Percentiles rank a stretch among this genome's conserved stretches.
These are phyloP conservation scores for Filobasidium floriforme DNA, from an alignment of 768 basidiomycete genomes.

Conservation along the genomic window DNA sequence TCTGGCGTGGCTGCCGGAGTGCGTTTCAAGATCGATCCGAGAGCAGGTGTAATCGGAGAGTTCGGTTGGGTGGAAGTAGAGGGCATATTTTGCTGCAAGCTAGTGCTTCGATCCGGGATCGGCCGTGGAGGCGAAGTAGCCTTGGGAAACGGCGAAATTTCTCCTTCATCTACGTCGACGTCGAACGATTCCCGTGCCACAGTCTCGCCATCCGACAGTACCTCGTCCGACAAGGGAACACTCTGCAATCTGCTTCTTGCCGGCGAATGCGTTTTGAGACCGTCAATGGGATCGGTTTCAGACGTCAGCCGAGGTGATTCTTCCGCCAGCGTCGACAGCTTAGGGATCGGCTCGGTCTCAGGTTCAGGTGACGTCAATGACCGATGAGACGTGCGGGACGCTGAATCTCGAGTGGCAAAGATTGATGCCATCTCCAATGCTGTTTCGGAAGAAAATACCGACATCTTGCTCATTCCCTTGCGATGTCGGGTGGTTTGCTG, in stretches of 20 bases:
- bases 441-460: not conserved
- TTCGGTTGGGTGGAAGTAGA: not conserved
- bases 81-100: not conserved
- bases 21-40: not conserved
- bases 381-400: not conserved
- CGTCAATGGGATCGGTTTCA: too few relatives aligned
- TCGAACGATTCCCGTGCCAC: too few relatives aligned
- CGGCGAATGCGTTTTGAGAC: too few relatives aligned
- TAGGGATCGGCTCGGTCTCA: not conserved
- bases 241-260: not conserved
- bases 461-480: constrained; percentile 2
- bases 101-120: not conserved
- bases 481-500: not conserved
- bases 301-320: not conserved
- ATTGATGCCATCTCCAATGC: constrained; percentile 6
- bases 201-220: not conserved
- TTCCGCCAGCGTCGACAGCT: not conserved
- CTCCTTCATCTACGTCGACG: not conserved
- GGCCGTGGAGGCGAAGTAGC: not conserved
- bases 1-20: not conserved
- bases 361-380: not conserved
- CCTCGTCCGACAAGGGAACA: not conserved
- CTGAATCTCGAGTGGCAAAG: constrained; percentile 3
- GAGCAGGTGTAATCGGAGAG: not conserved
- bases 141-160: constrained; percentile 4